Evolutionary conservation across 305 asterid species (phyloP).

Genomic region (Ilex paraguariensis): DNA sequence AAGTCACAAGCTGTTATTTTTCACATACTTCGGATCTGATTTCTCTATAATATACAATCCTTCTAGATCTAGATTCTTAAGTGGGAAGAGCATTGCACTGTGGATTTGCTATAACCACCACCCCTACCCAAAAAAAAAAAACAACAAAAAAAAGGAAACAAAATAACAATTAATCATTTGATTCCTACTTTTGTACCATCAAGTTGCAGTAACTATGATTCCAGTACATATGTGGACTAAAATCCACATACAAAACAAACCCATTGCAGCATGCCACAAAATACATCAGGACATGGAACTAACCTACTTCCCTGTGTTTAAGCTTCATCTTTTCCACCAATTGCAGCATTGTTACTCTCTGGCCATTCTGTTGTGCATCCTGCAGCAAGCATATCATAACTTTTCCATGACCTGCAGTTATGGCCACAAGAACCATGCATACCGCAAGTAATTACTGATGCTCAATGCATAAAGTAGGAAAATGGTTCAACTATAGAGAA

Average conservation of each 20-base stretch:
- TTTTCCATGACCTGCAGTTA: constrained; percentile 69
- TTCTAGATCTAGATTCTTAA: too few relatives aligned
- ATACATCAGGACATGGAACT: constrained; percentile 24
- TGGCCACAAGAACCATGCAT: constrained; percentile 13
- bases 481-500: background rate
- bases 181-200: background rate
- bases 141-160: too few relatives aligned
- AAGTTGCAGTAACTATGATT: background rate
- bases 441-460: constrained; percentile 3
- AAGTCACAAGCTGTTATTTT: too few relatives aligned
- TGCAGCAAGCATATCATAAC: constrained; percentile 54
- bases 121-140: too few relatives aligned
- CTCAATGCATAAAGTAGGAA: background rate
- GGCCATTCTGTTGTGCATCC: constrained; percentile 73
- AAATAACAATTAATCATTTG: too few relatives aligned
- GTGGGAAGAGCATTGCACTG: too few relatives aligned
- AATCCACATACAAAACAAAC: too few relatives aligned
- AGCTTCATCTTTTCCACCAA: constrained; percentile 79
- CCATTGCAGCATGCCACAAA: constrained; percentile 4
- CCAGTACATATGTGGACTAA: too few relatives aligned
- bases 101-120: too few relatives aligned
- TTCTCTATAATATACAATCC: too few relatives aligned
- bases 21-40: too few relatives aligned
- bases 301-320: constrained; percentile 59
- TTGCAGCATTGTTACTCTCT: constrained; percentile 77